Conservation (phyloP, 2,329 filamentous ascomycete genomes). For the Ramichloridium luteum region DNA sequence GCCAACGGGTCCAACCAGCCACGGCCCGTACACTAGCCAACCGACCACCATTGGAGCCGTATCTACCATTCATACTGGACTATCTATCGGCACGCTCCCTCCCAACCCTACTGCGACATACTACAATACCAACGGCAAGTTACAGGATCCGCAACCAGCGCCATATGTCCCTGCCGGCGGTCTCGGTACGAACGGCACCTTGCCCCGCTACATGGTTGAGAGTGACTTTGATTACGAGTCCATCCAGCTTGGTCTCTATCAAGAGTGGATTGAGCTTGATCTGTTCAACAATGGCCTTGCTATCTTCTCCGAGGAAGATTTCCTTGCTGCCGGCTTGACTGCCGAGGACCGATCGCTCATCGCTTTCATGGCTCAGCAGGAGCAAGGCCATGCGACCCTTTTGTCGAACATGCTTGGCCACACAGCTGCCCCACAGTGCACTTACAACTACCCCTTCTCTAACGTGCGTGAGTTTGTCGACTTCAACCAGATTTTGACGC, state of each 20-base stretch:
- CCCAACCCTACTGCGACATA: constrained; percentile 50
- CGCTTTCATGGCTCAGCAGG: constrained; percentile 65
- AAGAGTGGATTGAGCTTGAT: constrained; percentile 77
- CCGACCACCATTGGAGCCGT: constrained; percentile 60
- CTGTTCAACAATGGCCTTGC: constrained; percentile 66
- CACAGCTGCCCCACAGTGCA: constrained; percentile 59
- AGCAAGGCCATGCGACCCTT: constrained; percentile 64
- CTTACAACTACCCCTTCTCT: constrained; percentile 67
- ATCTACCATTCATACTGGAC: constrained; percentile 43
- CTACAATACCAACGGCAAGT: constrained; percentile 59
- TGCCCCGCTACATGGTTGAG: constrained; percentile 62
- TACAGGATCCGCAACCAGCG: constrained; percentile 55
- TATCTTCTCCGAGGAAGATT: constrained; percentile 56
- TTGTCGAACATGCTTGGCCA: constrained; percentile 66
- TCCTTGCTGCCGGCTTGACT: constrained; percentile 53
- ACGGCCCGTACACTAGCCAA: constrained; percentile 56
- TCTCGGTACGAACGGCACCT: constrained; percentile 63
- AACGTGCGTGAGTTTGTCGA: constrained; percentile 68
- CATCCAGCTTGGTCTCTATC: constrained; percentile 60
- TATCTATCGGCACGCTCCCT: constrained; percentile 46
- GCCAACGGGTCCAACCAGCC: constrained; percentile 48
- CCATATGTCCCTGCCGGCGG: constrained; percentile 62
- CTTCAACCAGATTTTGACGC: constrained; percentile 76
- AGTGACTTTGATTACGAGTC: constrained; percentile 79
- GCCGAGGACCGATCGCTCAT: constrained; percentile 59